Conservation (phyloP, 129 eudicot species). For the Rutidosis leptorrhynchoides region DNA sequence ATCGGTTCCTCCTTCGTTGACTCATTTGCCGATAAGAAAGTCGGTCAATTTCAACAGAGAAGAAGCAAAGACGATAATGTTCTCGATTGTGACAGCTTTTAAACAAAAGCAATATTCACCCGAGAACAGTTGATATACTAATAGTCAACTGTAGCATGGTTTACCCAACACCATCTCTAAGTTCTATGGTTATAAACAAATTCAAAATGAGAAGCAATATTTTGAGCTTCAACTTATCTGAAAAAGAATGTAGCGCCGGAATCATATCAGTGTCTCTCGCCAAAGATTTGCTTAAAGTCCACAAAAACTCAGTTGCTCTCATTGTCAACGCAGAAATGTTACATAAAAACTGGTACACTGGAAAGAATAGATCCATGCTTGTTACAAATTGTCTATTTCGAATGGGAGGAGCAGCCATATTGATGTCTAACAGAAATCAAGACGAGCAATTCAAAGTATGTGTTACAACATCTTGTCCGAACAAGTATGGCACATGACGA, state of each 20-base stretch:
- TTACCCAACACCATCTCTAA: neutral
- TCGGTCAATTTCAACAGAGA: neutral
- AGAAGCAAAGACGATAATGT: neutral
- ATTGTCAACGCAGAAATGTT: neutral
- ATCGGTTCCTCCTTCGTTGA: neutral
- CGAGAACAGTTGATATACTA: neutral
- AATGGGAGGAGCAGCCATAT: neutral
- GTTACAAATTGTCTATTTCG: neutral
- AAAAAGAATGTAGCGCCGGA: neutral
- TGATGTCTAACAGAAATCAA: neutral
- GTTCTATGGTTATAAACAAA: neutral
- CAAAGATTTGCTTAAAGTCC: neutral
- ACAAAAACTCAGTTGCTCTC: neutral
- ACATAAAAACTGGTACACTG: neutral
- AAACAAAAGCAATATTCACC: neutral
- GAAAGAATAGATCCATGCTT: neutral
- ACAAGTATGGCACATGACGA: conserved; percentile 49
- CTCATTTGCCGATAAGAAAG: neutral
- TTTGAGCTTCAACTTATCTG: neutral
- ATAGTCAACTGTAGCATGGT: conserved; percentile 3
- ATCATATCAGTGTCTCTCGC: neutral
- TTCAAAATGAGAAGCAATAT: neutral
- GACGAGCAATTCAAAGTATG: neutral
- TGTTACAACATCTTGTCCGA: neutral
- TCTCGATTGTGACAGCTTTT: neutral